Percentiles rank a stretch among this genome's conserved stretches.
Conservation (phyloP, 1,284 basidiomycete species). For the Anthracocystis setariae region DNA sequence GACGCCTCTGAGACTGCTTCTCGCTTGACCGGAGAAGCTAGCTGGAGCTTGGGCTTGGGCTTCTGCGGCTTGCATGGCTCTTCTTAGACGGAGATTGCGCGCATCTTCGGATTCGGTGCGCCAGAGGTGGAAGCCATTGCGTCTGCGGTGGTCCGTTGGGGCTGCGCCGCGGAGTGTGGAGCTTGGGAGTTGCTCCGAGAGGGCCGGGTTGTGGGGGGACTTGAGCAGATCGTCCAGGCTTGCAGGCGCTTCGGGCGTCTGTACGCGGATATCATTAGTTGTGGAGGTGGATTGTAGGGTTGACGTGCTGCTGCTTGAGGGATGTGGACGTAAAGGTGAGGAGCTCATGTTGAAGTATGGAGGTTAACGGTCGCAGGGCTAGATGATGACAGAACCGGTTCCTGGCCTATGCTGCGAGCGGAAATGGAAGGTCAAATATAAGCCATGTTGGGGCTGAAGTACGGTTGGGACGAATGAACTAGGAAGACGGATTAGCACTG, state of each 20-base stretch:
- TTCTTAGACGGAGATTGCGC: constrained; percentile 18
- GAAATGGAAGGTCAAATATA: not conserved
- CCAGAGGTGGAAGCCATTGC: constrained; percentile 57
- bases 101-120: constrained; percentile 51
- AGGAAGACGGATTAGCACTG: too few species aligned
- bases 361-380: too few species aligned
- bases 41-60: constrained; percentile 14
- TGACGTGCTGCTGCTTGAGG: constrained; percentile 17
- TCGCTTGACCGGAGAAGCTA: not conserved
- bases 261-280: constrained; percentile 15
- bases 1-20: not conserved
- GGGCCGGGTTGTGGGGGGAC: constrained; percentile 38
- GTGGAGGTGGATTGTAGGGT: constrained; percentile 3
- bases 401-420: not conserved
- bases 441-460: too few species aligned
- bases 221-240: constrained; percentile 46
- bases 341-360: constrained; percentile 24
- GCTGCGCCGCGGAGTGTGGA: constrained; percentile 29
- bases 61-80: constrained; percentile 19
- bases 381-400: too few species aligned
- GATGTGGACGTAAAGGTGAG: constrained; percentile 8
- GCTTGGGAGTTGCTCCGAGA: constrained; percentile 14
- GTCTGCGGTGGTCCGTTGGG: constrained; percentile 33
- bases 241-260: constrained; percentile 40
- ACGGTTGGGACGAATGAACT: too few species aligned